Evolutionary conservation across 164 flowering plant genomes (phyloP).

Genomic region (Litsea cubeba): DNA sequence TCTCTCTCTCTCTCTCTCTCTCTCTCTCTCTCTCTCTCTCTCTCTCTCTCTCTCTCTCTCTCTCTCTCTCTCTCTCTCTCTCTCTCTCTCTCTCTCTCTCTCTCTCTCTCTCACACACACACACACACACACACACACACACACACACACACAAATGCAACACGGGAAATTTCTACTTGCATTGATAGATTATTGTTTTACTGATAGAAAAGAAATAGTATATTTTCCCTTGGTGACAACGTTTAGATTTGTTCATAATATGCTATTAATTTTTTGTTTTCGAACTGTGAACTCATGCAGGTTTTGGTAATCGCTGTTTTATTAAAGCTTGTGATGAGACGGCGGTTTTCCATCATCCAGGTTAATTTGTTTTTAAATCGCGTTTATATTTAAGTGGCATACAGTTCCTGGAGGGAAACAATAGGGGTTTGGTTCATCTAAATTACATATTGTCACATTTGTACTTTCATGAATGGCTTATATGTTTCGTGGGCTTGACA

Average conservation of each 20-base stretch:
- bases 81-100: too few species aligned
- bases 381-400: slow-evolving; percentile 6
- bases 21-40: too few species aligned
- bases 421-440: neutral
- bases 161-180: too few species aligned
- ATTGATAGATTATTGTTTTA: too few species aligned
- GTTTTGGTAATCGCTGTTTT: slow-evolving; percentile 95
- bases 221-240: neutral
- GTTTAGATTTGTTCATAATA: neutral
- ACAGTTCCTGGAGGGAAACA: neutral
- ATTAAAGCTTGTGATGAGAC: slow-evolving; percentile 79
- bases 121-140: too few species aligned
- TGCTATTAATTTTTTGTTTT: slow-evolving; percentile 1
- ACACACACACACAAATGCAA: too few species aligned
- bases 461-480: neutral
- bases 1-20: too few species aligned
- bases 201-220: too few species aligned
- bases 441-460: neutral
- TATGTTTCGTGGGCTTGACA: neutral
- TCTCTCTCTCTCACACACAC: too few species aligned
- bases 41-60: too few species aligned
- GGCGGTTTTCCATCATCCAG: slow-evolving; percentile 91
- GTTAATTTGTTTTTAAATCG: slow-evolving; percentile 25
- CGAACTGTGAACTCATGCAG: slow-evolving; percentile 36
- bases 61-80: too few species aligned